Base-by-base conservation (phyloP, 140 eudicot genomes). In the Ambrosia hybrid region DNA sequence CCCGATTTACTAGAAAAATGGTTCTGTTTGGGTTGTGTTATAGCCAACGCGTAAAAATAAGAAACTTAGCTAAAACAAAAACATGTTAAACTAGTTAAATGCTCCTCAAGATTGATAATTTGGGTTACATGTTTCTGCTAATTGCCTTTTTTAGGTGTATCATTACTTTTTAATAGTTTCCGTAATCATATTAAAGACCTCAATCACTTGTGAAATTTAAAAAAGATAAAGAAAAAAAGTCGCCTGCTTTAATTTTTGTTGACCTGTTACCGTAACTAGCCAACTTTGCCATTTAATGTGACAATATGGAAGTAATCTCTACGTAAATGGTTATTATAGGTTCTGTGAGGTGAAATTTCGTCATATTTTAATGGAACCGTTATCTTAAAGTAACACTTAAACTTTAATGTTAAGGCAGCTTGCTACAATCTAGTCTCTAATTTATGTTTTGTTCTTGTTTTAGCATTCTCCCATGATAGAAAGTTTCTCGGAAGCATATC, bases 401-500 rank as follows among this genome's bases (percentile, higher is more conserved):
- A 12, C 16, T 36, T 36, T 8, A 39, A 39, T 39, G 45, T 39
- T 39, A 3, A 3, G 7, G 7, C 7, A 5, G 7, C 7, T 4
- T 39, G 7, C 6, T 9, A 46, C 4, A 26, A 7, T 38, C 2
- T 9, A 52, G 55, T 56, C 16, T 17, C 73, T 78, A 30, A 76
- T 67, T 6, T 10, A 49, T 33, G 57, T n/a, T 69, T 14, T 51
- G n/a, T 66, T n/a, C 38, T 62, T 67, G 21, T 78, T 83, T 78
- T 71, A 94, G 99, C 97, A 9, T 88, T 94, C 82, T 94, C 99
- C 39, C 96, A 91, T 67, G 99, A 94, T 78, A 91, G 81, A 75
- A 94, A 91, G 95, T 81, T 77, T 81, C 99, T 94, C 74, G 97
- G 97, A 56, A 94, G 99, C 82, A 80, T 86, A 75, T 94, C 99